Evolutionary conservation across 2,329 filamentous ascomycete species (phyloP), one percentile per base, ranked within the genome.

Genomic region (Colletotrichum spaethianum): DNA sequence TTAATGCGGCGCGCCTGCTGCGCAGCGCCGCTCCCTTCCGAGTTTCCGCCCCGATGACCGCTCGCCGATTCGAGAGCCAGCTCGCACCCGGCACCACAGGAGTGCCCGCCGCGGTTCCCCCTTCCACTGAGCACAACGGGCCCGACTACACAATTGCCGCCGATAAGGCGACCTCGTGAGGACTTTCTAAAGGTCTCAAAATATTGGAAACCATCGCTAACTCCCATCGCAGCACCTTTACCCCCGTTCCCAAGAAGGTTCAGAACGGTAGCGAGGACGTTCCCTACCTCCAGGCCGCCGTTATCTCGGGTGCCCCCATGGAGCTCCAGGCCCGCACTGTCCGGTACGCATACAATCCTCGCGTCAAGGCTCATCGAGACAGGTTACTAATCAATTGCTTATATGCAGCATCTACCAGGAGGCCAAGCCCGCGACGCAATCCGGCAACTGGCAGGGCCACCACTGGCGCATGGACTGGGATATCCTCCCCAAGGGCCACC

Each of bases 391-490:
- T 28, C n/a, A n/a, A 20, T 20, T 5, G 38, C 12, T 20, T 16
- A 56, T 23, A 40, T 44, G 70, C 79, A 98, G 96, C 79, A 99
- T 99, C 84, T 98, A 93, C 87, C 91, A 93, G 78, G 94, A 95
- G 61, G 81, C 94, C 70, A 99, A 99, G 86, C 91, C 96, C n/a
- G 96, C 96, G 44, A 98, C 96, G 53, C 96, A 99, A 84, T 98
- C 96, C 42, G 96, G 96, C 75, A 90, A 91, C 78, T 98, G 94
- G 93, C 92, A 94, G 80, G 86, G 90, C 67, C 91, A 93, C 80
- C 90, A 93, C 79, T 99, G 96, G 96, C 93, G 95, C 62, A 97
- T 99, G 95, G 96, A 99, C 83, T 99, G 96, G 96, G 96, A 99
- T 82, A 91, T 97, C 60, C 88, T 98, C 40, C 85, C 88, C 78